Conservation (phyloP, 2,329 filamentous ascomycete genomes). For the Pestalotiopsis fici region DNA sequence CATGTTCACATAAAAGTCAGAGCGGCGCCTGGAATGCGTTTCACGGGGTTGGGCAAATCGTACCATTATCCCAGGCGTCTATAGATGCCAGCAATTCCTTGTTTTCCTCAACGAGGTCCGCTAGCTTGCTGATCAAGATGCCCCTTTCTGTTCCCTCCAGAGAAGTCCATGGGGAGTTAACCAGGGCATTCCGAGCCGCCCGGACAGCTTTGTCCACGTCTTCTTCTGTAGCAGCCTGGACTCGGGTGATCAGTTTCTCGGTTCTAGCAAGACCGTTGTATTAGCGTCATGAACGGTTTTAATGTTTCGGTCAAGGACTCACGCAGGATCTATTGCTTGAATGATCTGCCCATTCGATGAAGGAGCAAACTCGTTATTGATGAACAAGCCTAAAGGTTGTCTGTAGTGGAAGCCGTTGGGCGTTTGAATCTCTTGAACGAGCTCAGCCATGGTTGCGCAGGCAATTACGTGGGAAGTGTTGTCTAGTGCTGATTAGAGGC, state of each 20-base stretch:
- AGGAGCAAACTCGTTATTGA: not conserved
- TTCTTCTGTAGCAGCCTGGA: constrained; percentile 64
- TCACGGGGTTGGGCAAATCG: too few species aligned
- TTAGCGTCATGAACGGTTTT: not conserved
- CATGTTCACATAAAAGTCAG: too few species aligned
- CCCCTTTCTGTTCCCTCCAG: constrained; percentile 68
- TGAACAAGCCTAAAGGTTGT: not conserved
- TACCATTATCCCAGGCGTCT: constrained; percentile 80
- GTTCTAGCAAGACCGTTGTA: not conserved
- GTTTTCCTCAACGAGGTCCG: constrained; percentile 69
- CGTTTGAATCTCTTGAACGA: too few species aligned
- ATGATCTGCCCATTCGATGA: not conserved
- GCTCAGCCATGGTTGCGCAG: too few species aligned
- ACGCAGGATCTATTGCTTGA: not conserved
- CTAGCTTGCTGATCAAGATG: constrained; percentile 69
- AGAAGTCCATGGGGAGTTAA: constrained; percentile 68
- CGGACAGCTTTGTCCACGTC: constrained; percentile 69
- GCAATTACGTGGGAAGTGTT: too few species aligned
- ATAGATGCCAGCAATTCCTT: constrained; percentile 46
- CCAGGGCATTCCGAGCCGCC: constrained; percentile 70
- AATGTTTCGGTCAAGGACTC: not conserved
- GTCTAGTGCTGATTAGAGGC: too few species aligned
- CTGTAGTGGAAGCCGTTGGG: too few species aligned
- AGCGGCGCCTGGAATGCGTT: too few species aligned
- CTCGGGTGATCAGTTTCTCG: constrained; percentile 39